A percentile compares a stretch with the other conserved stretches of the same genome.
These are phyloP conservation scores for Rubia peregrina DNA, from an alignment of 305 asterid genomes.

Conservation along the genomic window DNA sequence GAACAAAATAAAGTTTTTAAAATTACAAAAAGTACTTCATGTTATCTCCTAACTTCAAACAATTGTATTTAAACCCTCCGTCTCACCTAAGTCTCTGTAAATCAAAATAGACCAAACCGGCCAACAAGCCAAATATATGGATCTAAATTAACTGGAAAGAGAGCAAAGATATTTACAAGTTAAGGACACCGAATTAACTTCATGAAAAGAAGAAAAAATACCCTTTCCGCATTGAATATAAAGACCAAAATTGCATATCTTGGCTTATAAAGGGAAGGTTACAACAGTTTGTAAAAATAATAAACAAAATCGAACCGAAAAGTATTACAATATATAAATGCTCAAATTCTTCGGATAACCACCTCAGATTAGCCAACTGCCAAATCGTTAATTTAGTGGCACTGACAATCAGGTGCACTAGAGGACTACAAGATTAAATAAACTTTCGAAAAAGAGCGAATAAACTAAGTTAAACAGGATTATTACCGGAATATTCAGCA, in stretches of 20 bases:
- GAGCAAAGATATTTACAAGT: too few species aligned
- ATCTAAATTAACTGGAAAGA: too few species aligned
- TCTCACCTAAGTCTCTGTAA: too few species aligned
- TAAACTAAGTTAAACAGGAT: slow-evolving; percentile 5
- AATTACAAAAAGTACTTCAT: too few species aligned
- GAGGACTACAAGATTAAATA: slow-evolving; percentile 7
- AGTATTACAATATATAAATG: slow-evolving; percentile 5
- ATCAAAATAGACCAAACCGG: too few species aligned
- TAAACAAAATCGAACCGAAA: not conserved
- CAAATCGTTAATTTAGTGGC: slow-evolving; percentile 25
- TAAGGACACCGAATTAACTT: too few species aligned
- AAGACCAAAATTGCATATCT: not conserved
- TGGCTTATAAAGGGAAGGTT: not conserved
- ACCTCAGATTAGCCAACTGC: slow-evolving; percentile 61
- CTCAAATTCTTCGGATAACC: slow-evolving; percentile 28
- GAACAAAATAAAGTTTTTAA: too few species aligned
- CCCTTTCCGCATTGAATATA: too few species aligned
- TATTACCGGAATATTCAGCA: slow-evolving; percentile 15
- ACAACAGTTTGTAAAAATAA: not conserved
- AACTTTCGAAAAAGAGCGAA: not conserved
- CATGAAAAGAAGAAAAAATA: too few species aligned
- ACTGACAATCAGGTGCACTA: slow-evolving; percentile 56
- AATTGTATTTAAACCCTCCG: too few species aligned
- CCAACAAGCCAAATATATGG: too few species aligned
- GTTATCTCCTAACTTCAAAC: too few species aligned